phyloP scores from a whole-genome alignment of 2,329 filamentous ascomycete species.

The Penicillium decumbens region DNA sequence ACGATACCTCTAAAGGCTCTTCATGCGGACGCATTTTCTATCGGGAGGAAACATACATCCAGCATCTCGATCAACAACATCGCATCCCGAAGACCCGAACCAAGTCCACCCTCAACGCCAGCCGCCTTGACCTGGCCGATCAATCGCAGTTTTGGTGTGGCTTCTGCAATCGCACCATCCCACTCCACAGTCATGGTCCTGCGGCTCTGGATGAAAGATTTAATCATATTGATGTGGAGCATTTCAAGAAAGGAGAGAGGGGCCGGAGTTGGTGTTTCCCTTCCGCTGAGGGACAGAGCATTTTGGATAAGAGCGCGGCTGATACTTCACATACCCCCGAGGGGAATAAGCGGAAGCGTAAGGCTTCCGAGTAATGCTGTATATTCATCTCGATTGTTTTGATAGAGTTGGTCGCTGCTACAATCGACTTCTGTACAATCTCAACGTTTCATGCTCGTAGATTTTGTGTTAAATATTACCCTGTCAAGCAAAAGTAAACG shows the following conservation, averaged over 20 bases:
- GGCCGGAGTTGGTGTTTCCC: constrained; percentile 34
- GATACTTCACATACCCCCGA: background rate
- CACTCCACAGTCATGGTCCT: constrained; percentile 47
- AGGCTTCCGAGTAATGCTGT: constrained; percentile 1
- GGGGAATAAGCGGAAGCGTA: constrained; percentile 13
- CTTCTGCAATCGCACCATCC: constrained; percentile 62
- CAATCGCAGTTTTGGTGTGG: constrained; percentile 78
- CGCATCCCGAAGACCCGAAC: constrained; percentile 1
- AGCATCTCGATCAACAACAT: constrained; percentile 56
- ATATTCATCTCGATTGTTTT: background rate
- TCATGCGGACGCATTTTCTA: constrained; percentile 58
- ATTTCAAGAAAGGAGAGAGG: constrained; percentile 39
- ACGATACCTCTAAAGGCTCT: constrained; percentile 20
- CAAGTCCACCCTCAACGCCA: constrained; percentile 26
- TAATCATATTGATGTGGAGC: constrained; percentile 66
- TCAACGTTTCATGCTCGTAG: background rate
- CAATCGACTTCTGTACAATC: constrained; percentile 11
- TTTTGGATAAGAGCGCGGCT: background rate
- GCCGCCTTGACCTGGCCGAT: constrained; percentile 61
- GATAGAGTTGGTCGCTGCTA: background rate
- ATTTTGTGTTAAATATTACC: background rate
- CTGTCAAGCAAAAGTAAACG: background rate
- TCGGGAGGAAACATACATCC: constrained; percentile 55
- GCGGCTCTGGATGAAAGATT: constrained; percentile 59
- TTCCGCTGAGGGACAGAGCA: background rate